A percentile compares a stretch with the other conserved stretches of the same genome.
Conservation (phyloP, 208 protist genomes). For the Trypanosoma vivax region DNA sequence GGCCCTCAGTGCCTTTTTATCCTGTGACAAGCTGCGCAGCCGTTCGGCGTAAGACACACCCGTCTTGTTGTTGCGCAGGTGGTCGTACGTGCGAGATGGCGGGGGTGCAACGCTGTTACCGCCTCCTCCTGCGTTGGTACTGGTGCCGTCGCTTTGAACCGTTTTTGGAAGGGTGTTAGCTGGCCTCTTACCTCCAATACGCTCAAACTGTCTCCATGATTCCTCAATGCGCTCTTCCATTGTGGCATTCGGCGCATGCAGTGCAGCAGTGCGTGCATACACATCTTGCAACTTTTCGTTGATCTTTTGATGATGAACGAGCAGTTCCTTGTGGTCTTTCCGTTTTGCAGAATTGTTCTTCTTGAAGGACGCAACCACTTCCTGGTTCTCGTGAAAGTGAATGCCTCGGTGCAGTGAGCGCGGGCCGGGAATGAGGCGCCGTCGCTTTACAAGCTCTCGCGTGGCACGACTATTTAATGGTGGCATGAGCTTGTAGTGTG, state of each 20-base stretch:
- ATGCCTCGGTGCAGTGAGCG: slow-evolving; percentile 79
- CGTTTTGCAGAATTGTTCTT: slow-evolving; percentile 27
- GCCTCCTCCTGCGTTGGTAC: background rate
- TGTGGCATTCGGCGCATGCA: slow-evolving; percentile 65
- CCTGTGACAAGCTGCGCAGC: slow-evolving; percentile 39
- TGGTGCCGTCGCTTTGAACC: slow-evolving; percentile 17
- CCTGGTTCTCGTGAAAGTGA: slow-evolving; percentile 59
- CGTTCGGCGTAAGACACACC: slow-evolving; percentile 59
- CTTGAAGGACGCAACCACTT: slow-evolving; percentile 35
- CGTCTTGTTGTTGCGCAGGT: slow-evolving; percentile 44
- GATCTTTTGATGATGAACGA: slow-evolving; percentile 86
- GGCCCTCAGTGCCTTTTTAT: slow-evolving; percentile 58
- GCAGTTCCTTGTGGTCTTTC: slow-evolving; percentile 62
- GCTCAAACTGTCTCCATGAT: slow-evolving; percentile 74
- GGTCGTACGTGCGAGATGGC: slow-evolving; percentile 4
- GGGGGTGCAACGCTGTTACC: slow-evolving; percentile 4
- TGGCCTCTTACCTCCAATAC: slow-evolving; percentile 67
- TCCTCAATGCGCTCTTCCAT: slow-evolving; percentile 87
- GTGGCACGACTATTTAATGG: slow-evolving; percentile 68
- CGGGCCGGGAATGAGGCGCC: slow-evolving; percentile 53
- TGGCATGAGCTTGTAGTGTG: slow-evolving; percentile 68
- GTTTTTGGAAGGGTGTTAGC: no score
- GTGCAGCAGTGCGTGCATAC: slow-evolving; percentile 66
- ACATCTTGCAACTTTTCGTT: slow-evolving; percentile 74
- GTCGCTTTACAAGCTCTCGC: slow-evolving; percentile 54